Conservation (phyloP, 2,329 filamentous ascomycete species). For the Fusarium austroafricanum region DNA sequence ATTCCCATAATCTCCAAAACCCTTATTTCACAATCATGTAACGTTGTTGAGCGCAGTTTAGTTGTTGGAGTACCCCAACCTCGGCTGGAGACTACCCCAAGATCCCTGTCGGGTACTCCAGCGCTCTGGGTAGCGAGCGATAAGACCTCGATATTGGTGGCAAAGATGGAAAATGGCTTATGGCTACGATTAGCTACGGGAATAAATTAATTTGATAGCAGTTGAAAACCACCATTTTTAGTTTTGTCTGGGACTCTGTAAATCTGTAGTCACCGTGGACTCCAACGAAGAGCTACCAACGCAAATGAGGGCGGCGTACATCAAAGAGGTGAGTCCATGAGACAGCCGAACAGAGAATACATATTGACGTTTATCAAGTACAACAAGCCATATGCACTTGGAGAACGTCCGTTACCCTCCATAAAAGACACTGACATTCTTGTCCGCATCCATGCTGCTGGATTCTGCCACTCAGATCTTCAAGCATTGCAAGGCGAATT, state of each 20-base stretch:
- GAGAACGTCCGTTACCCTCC: not conserved
- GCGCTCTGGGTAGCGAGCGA: not conserved
- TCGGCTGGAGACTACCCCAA: constrained; percentile 5
- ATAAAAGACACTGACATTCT: constrained; percentile 12
- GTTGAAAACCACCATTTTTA: too few relatives aligned
- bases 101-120: constrained; percentile 16
- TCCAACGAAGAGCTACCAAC: not conserved
- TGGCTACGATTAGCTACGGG: too few relatives aligned
- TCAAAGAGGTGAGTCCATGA: not conserved
- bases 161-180: too few relatives aligned
- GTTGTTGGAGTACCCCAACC: constrained; percentile 3
- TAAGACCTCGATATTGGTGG: too few relatives aligned
- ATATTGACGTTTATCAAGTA: not conserved
- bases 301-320: constrained; percentile 13
- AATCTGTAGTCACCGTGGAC: not conserved
- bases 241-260: too few relatives aligned
- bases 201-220: accelerated
- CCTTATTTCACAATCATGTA: not conserved
- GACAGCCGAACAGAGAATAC: not conserved
- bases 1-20: not conserved
- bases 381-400: constrained; percentile 18
- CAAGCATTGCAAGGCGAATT: constrained; percentile 20
- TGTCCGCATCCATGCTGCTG: constrained; percentile 5
- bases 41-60: not conserved
- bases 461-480: constrained; percentile 19